Evolutionary conservation across 148 eudicot species (phyloP).

Genomic region (Fagopyrum tataricum): DNA sequence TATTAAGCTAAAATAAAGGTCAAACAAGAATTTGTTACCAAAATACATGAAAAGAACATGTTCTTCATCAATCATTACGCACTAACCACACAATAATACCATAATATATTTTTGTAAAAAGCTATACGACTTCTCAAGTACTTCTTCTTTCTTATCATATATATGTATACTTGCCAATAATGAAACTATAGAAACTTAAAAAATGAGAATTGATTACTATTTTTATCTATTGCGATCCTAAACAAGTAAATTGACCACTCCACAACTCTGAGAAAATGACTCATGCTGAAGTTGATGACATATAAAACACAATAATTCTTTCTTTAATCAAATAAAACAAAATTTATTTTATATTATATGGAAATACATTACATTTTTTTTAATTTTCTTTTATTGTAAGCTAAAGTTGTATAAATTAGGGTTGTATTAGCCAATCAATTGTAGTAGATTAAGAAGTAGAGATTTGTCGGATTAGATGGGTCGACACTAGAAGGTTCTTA

Average conservation of each 20-base stretch:
- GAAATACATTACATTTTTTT: background rate
- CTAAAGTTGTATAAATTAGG: background rate
- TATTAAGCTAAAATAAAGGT: no score
- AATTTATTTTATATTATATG: background rate
- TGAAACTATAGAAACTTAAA: background rate
- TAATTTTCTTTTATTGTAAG: background rate
- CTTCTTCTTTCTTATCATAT: background rate
- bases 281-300: background rate
- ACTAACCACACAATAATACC: no score
- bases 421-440: background rate
- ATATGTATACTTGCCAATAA: background rate
- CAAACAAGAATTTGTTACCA: no score
- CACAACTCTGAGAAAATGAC: conserved; percentile 1
- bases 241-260: conserved; percentile 2
- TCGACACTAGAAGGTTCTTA: background rate
- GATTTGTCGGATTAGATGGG: background rate
- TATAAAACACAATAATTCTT: background rate
- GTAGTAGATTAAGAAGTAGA: background rate
- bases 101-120: background rate
- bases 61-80: no score
- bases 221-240: background rate
- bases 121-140: background rate
- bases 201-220: background rate
- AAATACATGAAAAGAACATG: no score
- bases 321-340: background rate